phyloP scores from a whole-genome alignment of 2,329 filamentous ascomycete species.

The Venturia carpophila region DNA sequence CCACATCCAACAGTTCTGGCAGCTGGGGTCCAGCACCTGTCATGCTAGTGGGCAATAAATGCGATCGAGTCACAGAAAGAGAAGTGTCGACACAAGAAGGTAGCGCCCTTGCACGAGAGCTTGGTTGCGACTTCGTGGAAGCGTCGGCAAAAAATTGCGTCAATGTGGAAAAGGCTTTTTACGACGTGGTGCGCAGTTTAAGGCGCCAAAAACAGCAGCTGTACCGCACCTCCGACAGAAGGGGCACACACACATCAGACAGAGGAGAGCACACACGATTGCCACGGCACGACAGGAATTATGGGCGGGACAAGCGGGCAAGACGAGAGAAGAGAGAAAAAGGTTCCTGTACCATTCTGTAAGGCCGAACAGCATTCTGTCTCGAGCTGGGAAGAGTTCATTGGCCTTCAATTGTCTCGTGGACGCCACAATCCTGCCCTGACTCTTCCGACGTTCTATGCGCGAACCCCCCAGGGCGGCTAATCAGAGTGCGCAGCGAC shows the following conservation, averaged over 20 bases:
- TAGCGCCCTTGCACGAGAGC: conserved; percentile 78
- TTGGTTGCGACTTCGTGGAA: conserved; percentile 95
- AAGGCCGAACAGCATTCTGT: neutral
- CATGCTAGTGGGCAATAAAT: conserved; percentile 99
- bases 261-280: conserved; percentile 3
- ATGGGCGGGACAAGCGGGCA: conserved; percentile 6
- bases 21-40: conserved; percentile 70
- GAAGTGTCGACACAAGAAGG: conserved; percentile 97
- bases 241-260: conserved; percentile 17
- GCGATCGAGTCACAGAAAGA: conserved; percentile 88
- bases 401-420: neutral
- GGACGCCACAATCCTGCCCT: neutral
- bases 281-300: conserved; percentile 14
- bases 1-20: conserved; percentile 44
- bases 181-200: conserved; percentile 88
- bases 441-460: neutral
- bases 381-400: neutral
- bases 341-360: conserved; percentile 16
- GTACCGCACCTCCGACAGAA: conserved; percentile 16
- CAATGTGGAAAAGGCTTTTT: conserved; percentile 97
- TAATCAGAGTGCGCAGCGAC: neutral
- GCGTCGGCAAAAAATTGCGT: conserved; percentile 97
- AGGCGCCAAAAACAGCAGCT: conserved; percentile 64
- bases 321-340: conserved; percentile 17
- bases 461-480: neutral